Evolutionary conservation across 352 stramenopile genomes (phyloP).

Genomic region (Pythium volutum): DNA sequence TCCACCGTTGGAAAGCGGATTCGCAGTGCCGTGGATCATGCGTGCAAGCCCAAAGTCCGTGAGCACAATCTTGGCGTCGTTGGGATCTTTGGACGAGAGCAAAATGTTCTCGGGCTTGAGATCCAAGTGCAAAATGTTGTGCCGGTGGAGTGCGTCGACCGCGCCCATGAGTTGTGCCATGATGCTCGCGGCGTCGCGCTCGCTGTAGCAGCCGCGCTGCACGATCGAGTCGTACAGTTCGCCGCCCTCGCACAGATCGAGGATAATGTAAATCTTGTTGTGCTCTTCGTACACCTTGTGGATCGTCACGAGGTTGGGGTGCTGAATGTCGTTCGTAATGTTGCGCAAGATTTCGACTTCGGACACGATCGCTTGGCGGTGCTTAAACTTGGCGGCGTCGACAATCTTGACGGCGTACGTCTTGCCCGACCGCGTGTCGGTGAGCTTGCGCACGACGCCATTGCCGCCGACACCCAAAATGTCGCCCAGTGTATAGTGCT

Average conservation of each 20-base stretch:
- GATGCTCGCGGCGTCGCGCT: conserved; percentile 56
- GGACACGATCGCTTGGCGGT: conserved; percentile 60
- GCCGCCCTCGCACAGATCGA: conserved; percentile 66
- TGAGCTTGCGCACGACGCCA: conserved; percentile 60
- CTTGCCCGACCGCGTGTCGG: conserved; percentile 51
- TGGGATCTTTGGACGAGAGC: conserved; percentile 40
- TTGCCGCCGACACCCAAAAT: conserved; percentile 74
- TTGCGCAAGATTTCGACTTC: conserved; percentile 80
- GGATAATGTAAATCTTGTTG: conserved; percentile 76
- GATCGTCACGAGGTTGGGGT: conserved; percentile 76
- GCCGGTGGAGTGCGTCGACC: conserved; percentile 56
- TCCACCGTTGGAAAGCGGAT: conserved; percentile 51
- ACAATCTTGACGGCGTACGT: conserved; percentile 75
- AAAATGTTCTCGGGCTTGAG: conserved; percentile 85
- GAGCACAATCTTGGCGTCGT: conserved; percentile 63
- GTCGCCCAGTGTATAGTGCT: conserved; percentile 62
- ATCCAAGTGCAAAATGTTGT: conserved; percentile 80
- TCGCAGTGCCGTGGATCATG: conserved; percentile 71
- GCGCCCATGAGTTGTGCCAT: conserved; percentile 67
- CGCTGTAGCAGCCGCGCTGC: conserved; percentile 59
- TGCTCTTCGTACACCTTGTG: conserved; percentile 84
- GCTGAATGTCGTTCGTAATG: conserved; percentile 79
- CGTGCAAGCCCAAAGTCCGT: conserved; percentile 75
- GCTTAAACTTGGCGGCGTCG: conserved; percentile 73
- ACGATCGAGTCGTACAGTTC: conserved; percentile 79